These are phyloP conservation scores for Paecilomyces sp. DNA, from an alignment of 2,329 filamentous ascomycete genomes.

Conservation along the genomic window DNA sequence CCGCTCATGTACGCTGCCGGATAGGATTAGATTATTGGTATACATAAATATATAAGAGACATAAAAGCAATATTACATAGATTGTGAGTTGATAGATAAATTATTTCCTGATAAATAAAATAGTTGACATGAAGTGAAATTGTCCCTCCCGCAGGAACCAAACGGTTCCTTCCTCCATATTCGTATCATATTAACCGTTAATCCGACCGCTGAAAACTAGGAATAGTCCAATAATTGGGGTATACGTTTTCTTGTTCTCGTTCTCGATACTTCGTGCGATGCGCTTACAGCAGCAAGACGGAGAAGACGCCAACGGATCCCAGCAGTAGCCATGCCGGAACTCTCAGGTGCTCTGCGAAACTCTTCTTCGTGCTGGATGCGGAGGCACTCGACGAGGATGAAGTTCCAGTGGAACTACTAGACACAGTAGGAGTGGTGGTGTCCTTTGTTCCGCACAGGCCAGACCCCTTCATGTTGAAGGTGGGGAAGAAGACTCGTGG, in stretches of 20 bases:
- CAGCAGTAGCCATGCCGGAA: neutral
- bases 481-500: slow-evolving; percentile 17
- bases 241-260: neutral
- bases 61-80: neutral
- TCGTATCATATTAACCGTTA: neutral
- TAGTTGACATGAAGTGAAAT: neutral
- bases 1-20: too few relatives aligned
- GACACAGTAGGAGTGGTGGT: neutral
- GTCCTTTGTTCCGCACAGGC: slow-evolving; percentile 11
- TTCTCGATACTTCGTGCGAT: neutral
- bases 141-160: neutral
- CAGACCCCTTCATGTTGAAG: slow-evolving; percentile 12
- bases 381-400: neutral
- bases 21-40: too few relatives aligned
- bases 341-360: neutral
- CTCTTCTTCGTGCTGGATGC: neutral
- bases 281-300: neutral
- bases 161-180: neutral
- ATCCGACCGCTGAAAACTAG: too few relatives aligned
- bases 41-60: neutral
- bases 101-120: neutral
- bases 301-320: neutral
- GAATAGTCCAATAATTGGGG: neutral
- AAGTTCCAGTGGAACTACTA: neutral
- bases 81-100: neutral